Percentiles rank a stretch among this genome's conserved stretches.
Conservation (phyloP, 148 eudicot genomes). For the Fallopia convolvulus region DNA sequence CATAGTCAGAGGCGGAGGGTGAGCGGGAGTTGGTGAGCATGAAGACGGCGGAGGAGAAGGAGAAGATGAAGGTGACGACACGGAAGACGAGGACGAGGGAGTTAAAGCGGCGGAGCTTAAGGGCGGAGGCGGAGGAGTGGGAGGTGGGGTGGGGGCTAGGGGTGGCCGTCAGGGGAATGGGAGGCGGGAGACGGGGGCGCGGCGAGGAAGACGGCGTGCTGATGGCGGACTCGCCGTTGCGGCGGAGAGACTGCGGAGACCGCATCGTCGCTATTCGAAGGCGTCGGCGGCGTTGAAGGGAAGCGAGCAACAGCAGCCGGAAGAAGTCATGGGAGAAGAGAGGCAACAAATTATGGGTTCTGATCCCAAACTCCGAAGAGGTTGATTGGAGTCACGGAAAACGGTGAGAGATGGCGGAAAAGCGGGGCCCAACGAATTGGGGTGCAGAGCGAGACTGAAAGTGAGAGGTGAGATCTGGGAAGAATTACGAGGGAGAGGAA, state of each 20-base stretch:
- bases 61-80: conserved; percentile 47
- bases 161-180: neutral
- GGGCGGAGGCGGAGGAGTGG: conserved; percentile 57
- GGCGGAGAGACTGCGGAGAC: conserved; percentile 38
- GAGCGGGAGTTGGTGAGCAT: conserved; percentile 53
- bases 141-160: conserved; percentile 35
- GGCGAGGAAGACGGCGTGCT: conserved; percentile 27
- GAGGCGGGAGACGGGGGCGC: conserved; percentile 26
- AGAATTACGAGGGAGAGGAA: neutral
- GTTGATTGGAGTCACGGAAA: neutral
- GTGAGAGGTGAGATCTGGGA: neutral
- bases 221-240: conserved; percentile 35
- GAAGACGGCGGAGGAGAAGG: conserved; percentile 55
- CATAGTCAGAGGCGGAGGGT: conserved; percentile 8
- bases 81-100: conserved; percentile 53
- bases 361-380: neutral
- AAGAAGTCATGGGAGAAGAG: neutral
- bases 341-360: neutral
- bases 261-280: conserved; percentile 20
- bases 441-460: neutral
- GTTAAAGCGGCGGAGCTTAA: conserved; percentile 64
- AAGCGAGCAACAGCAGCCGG: neutral
- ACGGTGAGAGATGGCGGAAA: conserved; percentile 2
- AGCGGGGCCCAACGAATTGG: neutral
- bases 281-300: neutral